Base-by-base conservation (phyloP, 208 protist genomes). In the Porcisia deanei region DNA sequence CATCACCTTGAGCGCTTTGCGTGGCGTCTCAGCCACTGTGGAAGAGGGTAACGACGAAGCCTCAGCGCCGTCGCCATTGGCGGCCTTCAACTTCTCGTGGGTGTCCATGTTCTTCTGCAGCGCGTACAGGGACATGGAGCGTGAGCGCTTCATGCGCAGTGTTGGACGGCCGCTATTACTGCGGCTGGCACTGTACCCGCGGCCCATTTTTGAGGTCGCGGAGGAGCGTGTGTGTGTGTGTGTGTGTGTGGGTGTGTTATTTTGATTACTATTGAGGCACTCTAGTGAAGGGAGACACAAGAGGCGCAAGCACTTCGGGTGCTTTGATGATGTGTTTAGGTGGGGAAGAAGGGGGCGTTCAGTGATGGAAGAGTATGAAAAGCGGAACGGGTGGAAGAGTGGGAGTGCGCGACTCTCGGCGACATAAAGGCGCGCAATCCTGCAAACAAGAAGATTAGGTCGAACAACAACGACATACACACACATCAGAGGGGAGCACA, bases 181-280 rank as follows among this genome's bases (percentile, higher is more conserved):
- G 66, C 92, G 90, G 71, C 75, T 91, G 43, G 85, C 89, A 73
- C 89, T 93, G 80, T 96, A 96, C 59, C 92, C 92, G 69, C 92
- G 84, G 55, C 78, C 92, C 92, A 96, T 96, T 16, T 6, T 54
- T 55, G 10, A 45, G 34, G 8, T 65, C 20, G 57, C 41, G 47
- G 16, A 52, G 34, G 52, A 45, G 39, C 16, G 57, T n/a, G 30
- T 30, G 30, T 66, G 70, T 65, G 54, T 74, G 54, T 64, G 57
- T 64, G 70, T 74, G 58, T 53, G 70, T 74, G 18, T 74, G 58
- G 49, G 70, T 74, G 18, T 59, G 53, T 63, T 65, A 39, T 16
- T 5, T 7, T 5, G 18, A 25, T n/a, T 58, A 0, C 54, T 14
- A 6, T 58, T 18, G 20, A 22, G 18, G 18, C 7, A n/a, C 14